phyloP scores from a whole-genome alignment of 2,329 filamentous ascomycete genomes.

The Phaeomoniella chlamydospora region DNA sequence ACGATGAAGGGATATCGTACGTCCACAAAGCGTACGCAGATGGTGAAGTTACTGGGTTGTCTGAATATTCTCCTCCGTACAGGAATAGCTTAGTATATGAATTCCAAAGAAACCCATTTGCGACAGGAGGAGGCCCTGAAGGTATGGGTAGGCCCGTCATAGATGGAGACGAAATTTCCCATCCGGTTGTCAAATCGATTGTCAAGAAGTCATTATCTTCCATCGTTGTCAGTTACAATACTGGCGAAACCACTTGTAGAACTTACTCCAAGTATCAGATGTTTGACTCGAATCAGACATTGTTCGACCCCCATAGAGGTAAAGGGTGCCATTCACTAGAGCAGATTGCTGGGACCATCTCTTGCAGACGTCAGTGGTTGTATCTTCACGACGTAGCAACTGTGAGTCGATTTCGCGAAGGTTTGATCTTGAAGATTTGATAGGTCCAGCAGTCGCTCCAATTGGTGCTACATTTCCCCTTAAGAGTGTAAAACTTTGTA shows the following conservation, averaged over 20 bases:
- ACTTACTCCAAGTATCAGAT: conserved; percentile 54
- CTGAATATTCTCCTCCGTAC: conserved; percentile 62
- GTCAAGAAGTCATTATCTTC: conserved; percentile 58
- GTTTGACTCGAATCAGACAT: conserved; percentile 43
- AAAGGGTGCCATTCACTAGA: conserved; percentile 59
- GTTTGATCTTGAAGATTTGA: neutral
- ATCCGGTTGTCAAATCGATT: conserved; percentile 59
- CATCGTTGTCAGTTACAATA: conserved; percentile 2
- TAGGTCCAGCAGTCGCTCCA: conserved; percentile 2
- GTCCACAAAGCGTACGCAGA: conserved; percentile 52
- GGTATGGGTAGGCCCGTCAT: conserved; percentile 49
- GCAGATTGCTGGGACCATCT: conserved; percentile 55
- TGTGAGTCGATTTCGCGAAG: neutral
- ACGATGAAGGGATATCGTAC: conserved; percentile 45
- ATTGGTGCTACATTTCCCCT: conserved; percentile 8
- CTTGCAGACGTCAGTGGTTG: conserved; percentile 43
- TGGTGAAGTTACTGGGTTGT: conserved; percentile 43
- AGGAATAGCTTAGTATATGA: conserved; percentile 55
- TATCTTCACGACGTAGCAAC: conserved; percentile 17
- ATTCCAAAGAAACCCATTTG: conserved; percentile 64
- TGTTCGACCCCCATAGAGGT: conserved; percentile 59
- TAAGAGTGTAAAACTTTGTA: conserved; percentile 7
- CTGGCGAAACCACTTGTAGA: too few species aligned
- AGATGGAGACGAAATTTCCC: conserved; percentile 50
- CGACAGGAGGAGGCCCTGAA: conserved; percentile 54